A percentile compares a stretch with the other conserved stretches of the same genome.
Evolutionary conservation across 1,284 basidiomycete genomes (phyloP).

Genomic region (Leccinum pseudoinsigne): DNA sequence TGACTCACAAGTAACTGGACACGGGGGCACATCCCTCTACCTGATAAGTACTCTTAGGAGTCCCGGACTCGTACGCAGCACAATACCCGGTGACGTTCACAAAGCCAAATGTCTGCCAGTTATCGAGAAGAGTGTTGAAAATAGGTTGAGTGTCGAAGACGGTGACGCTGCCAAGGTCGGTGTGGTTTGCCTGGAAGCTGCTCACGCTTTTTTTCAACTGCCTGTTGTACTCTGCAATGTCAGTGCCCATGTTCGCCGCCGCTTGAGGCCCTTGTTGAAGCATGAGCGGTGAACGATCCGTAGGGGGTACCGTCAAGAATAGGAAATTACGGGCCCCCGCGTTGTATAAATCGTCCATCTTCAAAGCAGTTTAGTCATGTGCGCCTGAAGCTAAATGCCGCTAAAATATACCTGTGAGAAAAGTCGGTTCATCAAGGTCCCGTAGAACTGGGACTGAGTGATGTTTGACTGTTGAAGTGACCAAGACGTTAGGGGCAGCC

Average conservation of each 20-base stretch:
- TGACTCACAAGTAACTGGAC: slow-evolving; percentile 61
- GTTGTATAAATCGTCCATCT: slow-evolving; percentile 56
- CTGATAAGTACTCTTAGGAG: slow-evolving; percentile 49
- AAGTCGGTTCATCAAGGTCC: slow-evolving; percentile 52
- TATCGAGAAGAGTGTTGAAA: slow-evolving; percentile 58
- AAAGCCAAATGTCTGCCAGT: slow-evolving; percentile 53
- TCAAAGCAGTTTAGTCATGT: slow-evolving; percentile 38
- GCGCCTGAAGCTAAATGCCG: slow-evolving; percentile 42
- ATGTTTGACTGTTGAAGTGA: slow-evolving; percentile 40
- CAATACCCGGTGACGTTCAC: slow-evolving; percentile 61
- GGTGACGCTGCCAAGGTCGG: slow-evolving; percentile 43
- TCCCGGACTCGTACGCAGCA: slow-evolving; percentile 58
- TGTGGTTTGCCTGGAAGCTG: slow-evolving; percentile 43
- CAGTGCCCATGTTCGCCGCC: slow-evolving; percentile 38
- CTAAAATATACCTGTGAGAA: slow-evolving; percentile 47
- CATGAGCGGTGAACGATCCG: slow-evolving; percentile 56
- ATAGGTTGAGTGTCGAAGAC: slow-evolving; percentile 59
- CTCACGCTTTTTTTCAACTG: slow-evolving; percentile 41
- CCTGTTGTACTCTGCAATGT: slow-evolving; percentile 52
- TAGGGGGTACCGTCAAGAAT: slow-evolving; percentile 67
- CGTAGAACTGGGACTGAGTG: slow-evolving; percentile 51
- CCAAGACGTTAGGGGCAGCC: background rate
- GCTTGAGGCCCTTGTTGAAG: slow-evolving; percentile 38
- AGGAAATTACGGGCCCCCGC: slow-evolving; percentile 62
- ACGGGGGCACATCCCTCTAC: slow-evolving; percentile 58